These are phyloP conservation scores for Drosera capensis DNA, from an alignment of 148 eudicot species.

Conservation along the genomic window DNA sequence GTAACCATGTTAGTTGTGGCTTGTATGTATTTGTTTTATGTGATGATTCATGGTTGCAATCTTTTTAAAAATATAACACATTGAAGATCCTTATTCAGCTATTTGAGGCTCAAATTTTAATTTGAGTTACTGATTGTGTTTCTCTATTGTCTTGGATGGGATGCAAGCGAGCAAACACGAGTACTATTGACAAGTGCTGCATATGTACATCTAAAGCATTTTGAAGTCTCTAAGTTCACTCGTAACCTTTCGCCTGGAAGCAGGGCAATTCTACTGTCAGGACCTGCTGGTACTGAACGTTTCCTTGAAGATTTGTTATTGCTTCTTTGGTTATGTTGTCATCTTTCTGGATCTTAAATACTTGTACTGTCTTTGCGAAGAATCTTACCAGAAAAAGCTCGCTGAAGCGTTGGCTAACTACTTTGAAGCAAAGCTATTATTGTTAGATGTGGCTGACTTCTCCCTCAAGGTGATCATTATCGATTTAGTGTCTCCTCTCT, in stretches of 20 bases:
- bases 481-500: not conserved
- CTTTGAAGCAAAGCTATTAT: slow-evolving; percentile 71
- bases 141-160: slow-evolving; percentile 6
- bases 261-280: slow-evolving; percentile 76
- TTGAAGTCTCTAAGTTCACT: slow-evolving; percentile 77
- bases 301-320: not conserved
- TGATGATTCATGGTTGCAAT: too few relatives aligned
- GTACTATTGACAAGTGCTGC: slow-evolving; percentile 72
- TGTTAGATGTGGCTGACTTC: slow-evolving; percentile 70
- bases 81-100: too few relatives aligned
- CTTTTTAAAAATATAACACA: too few relatives aligned
- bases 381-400: slow-evolving; percentile 62
- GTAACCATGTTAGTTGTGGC: not conserved
- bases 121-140: not conserved
- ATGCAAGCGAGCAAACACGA: slow-evolving; percentile 66
- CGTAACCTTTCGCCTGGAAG: slow-evolving; percentile 84
- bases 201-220: slow-evolving; percentile 75
- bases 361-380: slow-evolving; percentile 15
- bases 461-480: slow-evolving; percentile 43
- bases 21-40: too few relatives aligned
- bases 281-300: slow-evolving; percentile 65
- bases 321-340: not conserved
- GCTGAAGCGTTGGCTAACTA: slow-evolving; percentile 71
- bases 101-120: too few relatives aligned
- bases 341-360: not conserved